A percentile compares a stretch with the other conserved stretches of the same genome.
Evolutionary conservation across 768 basidiomycete genomes (phyloP).

Genomic region (Hygrophorus pudorinus): DNA sequence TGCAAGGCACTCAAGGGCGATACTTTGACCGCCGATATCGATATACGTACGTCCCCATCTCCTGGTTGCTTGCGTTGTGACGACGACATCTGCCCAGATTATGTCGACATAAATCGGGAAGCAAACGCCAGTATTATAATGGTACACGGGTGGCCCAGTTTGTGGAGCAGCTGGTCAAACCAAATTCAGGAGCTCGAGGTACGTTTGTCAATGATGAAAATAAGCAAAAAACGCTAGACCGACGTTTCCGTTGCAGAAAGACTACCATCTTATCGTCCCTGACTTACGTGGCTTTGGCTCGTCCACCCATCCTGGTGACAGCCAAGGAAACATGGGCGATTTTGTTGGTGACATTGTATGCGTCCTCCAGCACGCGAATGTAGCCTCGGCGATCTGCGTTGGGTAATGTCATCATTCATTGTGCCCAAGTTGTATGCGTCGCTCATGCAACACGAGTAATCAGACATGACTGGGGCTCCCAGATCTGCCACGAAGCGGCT

Average conservation of each 20-base stretch:
- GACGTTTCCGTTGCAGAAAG: conserved; percentile 25
- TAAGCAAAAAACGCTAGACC: neutral
- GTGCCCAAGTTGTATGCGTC: neutral
- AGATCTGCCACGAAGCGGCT: conserved; percentile 58
- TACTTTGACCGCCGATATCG: conserved; percentile 27
- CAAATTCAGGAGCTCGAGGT: conserved; percentile 64
- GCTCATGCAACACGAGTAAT: neutral
- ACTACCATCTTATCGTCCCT: conserved; percentile 53
- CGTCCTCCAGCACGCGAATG: conserved; percentile 41
- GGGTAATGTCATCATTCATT: conserved; percentile 33
- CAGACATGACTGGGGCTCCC: conserved; percentile 73
- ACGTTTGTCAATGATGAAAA: neutral
- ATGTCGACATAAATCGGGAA: conserved; percentile 50
- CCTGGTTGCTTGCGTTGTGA: neutral
- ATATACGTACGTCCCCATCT: conserved; percentile 29
- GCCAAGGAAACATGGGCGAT: conserved; percentile 48
- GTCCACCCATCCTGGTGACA: conserved; percentile 57
- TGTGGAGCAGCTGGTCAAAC: conserved; percentile 68
- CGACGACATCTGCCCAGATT: conserved; percentile 28
- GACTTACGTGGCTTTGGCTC: conserved; percentile 64
- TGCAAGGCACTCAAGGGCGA: conserved; percentile 35
- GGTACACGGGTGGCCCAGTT: conserved; percentile 73
- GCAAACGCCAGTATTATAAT: conserved; percentile 47
- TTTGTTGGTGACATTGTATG: conserved; percentile 55
- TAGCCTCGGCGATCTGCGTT: conserved; percentile 44